phyloP scores from a whole-genome alignment of 2,329 filamentous ascomycete species.

The Clarireedia hainanense region DNA sequence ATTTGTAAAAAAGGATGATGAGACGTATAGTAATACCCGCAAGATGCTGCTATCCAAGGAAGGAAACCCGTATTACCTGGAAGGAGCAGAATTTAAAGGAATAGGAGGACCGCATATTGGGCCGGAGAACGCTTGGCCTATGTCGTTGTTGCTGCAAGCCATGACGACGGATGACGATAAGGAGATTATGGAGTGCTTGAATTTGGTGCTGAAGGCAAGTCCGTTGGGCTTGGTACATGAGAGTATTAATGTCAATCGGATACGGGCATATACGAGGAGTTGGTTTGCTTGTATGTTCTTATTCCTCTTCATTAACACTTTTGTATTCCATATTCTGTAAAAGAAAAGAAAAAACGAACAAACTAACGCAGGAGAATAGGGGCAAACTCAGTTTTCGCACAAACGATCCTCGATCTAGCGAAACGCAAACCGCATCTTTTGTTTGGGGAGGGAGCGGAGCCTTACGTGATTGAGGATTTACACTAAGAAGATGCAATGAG shows the following conservation, averaged over 20 bases:
- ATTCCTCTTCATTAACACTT: background rate
- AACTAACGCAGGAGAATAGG: slow-evolving; percentile 31
- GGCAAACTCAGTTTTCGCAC: slow-evolving; percentile 95
- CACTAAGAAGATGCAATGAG: background rate
- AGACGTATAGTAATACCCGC: slow-evolving; percentile 80
- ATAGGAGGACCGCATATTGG: slow-evolving; percentile 79
- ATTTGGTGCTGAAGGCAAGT: slow-evolving; percentile 67
- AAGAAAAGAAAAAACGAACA: background rate
- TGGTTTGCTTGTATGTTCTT: slow-evolving; percentile 73
- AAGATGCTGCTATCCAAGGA: slow-evolving; percentile 44
- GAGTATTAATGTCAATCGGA: slow-evolving; percentile 73
- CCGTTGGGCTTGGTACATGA: slow-evolving; percentile 81
- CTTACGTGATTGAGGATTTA: slow-evolving; percentile 41
- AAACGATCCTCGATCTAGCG: slow-evolving; percentile 83
- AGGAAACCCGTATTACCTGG: slow-evolving; percentile 79
- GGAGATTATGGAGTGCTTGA: slow-evolving; percentile 70
- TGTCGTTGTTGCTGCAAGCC: slow-evolving; percentile 86
- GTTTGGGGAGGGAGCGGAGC: slow-evolving; percentile 57
- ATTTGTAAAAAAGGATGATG: slow-evolving; percentile 57
- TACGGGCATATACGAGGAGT: slow-evolving; percentile 65
- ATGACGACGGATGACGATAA: slow-evolving; percentile 78
- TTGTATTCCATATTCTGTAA: background rate
- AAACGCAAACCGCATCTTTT: slow-evolving; percentile 82
- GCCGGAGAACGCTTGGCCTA: slow-evolving; percentile 88
- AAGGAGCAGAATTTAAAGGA: slow-evolving; percentile 68